phyloP scores from a whole-genome alignment of 2,329 filamentous ascomycete genomes.

The Paramyrothecium sp. region DNA sequence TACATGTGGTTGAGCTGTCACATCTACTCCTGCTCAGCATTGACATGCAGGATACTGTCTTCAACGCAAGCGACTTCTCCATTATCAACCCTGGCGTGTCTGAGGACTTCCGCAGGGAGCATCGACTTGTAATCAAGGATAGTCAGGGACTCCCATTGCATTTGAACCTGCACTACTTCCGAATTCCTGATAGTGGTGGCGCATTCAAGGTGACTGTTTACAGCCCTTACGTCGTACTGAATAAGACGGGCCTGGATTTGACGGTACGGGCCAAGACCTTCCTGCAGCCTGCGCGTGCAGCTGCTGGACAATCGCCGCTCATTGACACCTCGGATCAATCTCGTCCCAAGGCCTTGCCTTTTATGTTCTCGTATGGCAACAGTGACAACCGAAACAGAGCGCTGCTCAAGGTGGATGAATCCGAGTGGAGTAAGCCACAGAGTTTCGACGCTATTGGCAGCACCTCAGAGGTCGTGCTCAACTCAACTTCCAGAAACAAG shows the following conservation, averaged over 20 bases:
- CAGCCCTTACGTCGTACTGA: constrained; percentile 91
- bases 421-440: constrained; percentile 94
- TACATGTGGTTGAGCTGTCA: constrained; percentile 94
- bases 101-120: constrained; percentile 86
- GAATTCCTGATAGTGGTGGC: constrained; percentile 85
- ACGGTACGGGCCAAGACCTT: constrained; percentile 87
- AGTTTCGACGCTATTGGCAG: constrained; percentile 98
- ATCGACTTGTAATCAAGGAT: constrained; percentile 78
- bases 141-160: constrained; percentile 75
- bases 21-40: constrained; percentile 90
- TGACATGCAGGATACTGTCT: constrained; percentile 94
- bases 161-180: constrained; percentile 86
- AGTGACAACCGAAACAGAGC: constrained; percentile 92
- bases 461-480: constrained; percentile 81
- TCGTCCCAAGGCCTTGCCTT: constrained; percentile 74
- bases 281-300: constrained; percentile 76
- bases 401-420: constrained; percentile 82
- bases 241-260: constrained; percentile 89
- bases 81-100: constrained; percentile 91
- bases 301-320: constrained; percentile 74
- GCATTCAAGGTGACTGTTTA: constrained; percentile 96
- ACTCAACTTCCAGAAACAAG: constrained; percentile 65
- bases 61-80: constrained; percentile 92
- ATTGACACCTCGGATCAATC: constrained; percentile 47
- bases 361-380: constrained; percentile 92